Evolutionary conservation across 192 early-diverging fungal species (phyloP).

Genomic region (Umbelopsis isabellina): DNA sequence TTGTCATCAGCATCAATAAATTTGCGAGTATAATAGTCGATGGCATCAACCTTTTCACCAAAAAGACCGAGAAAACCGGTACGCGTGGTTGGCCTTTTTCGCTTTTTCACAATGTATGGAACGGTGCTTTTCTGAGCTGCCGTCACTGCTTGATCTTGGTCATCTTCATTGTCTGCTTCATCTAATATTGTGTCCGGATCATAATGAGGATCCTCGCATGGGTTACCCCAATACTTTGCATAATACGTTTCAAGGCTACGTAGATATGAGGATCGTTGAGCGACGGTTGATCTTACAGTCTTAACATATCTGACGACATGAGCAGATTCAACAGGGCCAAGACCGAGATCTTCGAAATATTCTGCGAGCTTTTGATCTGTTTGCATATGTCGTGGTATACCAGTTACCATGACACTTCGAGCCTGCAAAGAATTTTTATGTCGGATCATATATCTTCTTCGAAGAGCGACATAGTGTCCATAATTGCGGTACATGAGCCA

Average conservation of each 20-base stretch:
- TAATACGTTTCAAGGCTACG: conserved; percentile 58
- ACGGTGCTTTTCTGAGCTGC: conserved; percentile 16
- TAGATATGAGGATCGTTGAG: conserved; percentile 54
- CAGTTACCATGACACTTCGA: conserved; percentile 59
- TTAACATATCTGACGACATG: conserved; percentile 56
- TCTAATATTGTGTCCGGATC: conserved; percentile 51
- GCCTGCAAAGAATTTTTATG: neutral
- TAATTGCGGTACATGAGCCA: conserved; percentile 32
- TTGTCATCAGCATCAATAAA: conserved; percentile 58
- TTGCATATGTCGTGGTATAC: conserved; percentile 50
- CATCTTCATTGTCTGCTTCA: conserved; percentile 33
- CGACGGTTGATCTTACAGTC: conserved; percentile 41
- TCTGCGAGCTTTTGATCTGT: conserved; percentile 51
- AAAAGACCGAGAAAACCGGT: conserved; percentile 48
- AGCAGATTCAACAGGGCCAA: conserved; percentile 57
- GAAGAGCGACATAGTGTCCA: conserved; percentile 19
- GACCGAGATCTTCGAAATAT: conserved; percentile 56
- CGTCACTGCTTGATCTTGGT: neutral
- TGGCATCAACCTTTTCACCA: conserved; percentile 67
- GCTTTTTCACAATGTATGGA: neutral
- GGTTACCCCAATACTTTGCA: conserved; percentile 65
- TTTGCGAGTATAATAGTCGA: conserved; percentile 60
- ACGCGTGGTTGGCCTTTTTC: conserved; percentile 45
- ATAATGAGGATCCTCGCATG: conserved; percentile 63
- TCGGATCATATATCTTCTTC: conserved; percentile 26